Percentiles rank a stretch among this genome's conserved stretches.
Conservation (phyloP, 2,329 filamentous ascomycete genomes). For the Apiospora koreana region DNA sequence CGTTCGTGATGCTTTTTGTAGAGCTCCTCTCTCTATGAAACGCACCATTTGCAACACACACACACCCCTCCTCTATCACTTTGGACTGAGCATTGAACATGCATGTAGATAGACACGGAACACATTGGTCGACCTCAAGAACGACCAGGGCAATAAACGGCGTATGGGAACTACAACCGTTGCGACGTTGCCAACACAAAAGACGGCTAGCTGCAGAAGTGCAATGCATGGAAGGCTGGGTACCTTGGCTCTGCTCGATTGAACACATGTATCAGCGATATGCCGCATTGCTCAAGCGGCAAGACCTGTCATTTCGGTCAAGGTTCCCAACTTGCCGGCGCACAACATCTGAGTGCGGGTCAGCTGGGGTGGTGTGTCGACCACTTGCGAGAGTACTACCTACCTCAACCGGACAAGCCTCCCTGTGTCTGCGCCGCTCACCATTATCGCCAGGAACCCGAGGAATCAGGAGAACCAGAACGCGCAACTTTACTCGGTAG, state of each 20-base stretch:
- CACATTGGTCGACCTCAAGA: not conserved
- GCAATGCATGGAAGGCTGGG: not conserved
- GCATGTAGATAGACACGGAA: not conserved
- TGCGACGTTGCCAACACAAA: not conserved
- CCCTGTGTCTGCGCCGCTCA: not conserved
- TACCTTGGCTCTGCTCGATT: not conserved
- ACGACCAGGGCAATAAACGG: not conserved
- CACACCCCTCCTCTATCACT: not conserved
- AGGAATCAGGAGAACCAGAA: not conserved
- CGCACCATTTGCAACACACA: not conserved
- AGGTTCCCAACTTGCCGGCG: not conserved
- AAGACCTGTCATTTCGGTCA: constrained; percentile 7
- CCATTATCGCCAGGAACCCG: not conserved
- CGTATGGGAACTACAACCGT: not conserved
- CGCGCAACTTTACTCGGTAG: not conserved
- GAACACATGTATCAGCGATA: constrained; percentile 6
- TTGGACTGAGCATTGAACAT: not conserved
- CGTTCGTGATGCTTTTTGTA: not conserved
- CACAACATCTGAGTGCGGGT: not conserved
- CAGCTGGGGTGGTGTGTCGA: not conserved
- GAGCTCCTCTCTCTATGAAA: not conserved
- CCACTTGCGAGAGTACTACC: not conserved
- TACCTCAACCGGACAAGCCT: not conserved
- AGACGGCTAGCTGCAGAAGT: not conserved
- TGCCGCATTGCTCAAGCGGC: constrained; percentile 5